A percentile compares a stretch with the other conserved stretches of the same genome.
phyloP scores from a whole-genome alignment of 2,329 filamentous ascomycete species.

The Dactylellina parvicollis region DNA sequence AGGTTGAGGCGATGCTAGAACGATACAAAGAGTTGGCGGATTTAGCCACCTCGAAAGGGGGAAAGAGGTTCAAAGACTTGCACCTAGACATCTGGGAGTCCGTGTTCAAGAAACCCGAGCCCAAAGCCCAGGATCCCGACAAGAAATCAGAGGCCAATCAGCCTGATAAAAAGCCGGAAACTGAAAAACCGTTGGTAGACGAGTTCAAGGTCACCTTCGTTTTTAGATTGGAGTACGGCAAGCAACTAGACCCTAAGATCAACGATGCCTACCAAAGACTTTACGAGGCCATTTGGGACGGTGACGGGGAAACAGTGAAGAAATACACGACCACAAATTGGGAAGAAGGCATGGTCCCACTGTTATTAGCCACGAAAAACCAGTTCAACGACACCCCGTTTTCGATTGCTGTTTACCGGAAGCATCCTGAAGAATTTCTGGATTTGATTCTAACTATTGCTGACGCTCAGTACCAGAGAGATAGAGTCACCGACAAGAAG shows the following conservation, averaged over 20 bases:
- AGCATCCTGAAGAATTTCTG: conserved; percentile 68
- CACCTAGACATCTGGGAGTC: conserved; percentile 18
- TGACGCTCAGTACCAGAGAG: conserved; percentile 72
- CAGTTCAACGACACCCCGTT: conserved; percentile 66
- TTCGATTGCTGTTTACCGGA: conserved; percentile 71
- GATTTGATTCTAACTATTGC: conserved; percentile 75
- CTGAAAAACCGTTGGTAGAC: conserved; percentile 14
- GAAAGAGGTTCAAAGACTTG: conserved; percentile 61
- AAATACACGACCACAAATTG: conserved; percentile 27
- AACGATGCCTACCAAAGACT: not conserved
- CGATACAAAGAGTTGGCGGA: conserved; percentile 52
- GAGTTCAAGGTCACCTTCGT: conserved; percentile 40
- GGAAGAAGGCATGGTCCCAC: conserved; percentile 70
- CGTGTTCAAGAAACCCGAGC: conserved; percentile 53
- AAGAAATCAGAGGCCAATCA: not conserved
- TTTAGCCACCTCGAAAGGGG: conserved; percentile 64
- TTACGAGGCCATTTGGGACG: conserved; percentile 77
- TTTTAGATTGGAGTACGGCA: conserved; percentile 11
- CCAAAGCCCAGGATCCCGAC: conserved; percentile 38
- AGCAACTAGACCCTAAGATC: conserved; percentile 44
- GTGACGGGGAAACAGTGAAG: conserved; percentile 63
- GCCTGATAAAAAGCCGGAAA: conserved; percentile 51
- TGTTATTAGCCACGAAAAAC: conserved; percentile 69
- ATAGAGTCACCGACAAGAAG: conserved; percentile 65
- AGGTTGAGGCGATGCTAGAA: conserved; percentile 54